Conservation (phyloP, 306 rosid species). For the Herpetospermum pedunculosum region DNA sequence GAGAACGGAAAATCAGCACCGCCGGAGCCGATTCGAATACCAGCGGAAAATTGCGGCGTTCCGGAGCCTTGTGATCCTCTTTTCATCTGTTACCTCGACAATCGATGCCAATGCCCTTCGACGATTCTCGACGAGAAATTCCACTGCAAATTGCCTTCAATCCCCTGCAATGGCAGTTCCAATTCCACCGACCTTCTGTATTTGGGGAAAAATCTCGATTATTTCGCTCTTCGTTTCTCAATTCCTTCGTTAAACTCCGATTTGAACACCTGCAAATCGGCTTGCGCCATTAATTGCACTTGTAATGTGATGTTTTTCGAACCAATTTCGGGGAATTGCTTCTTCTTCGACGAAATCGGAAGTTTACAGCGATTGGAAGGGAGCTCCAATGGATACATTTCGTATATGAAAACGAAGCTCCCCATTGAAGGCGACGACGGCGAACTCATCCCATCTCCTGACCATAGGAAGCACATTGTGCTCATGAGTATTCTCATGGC, state of each 20-base stretch:
- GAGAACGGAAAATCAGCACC: constrained; percentile 10
- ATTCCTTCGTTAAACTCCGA: constrained; percentile 15
- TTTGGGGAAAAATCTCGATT: constrained; percentile 24
- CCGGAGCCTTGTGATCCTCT: constrained; percentile 31
- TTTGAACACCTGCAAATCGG: constrained; percentile 20
- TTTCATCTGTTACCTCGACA: constrained; percentile 14
- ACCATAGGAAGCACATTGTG: constrained; percentile 16
- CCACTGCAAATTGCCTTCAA: constrained; percentile 18
- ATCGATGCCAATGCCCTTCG: constrained; percentile 22
- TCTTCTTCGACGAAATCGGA: constrained; percentile 23
- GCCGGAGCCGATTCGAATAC: constrained; percentile 15
- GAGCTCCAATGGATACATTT: constrained; percentile 14
- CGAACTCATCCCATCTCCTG: background rate
- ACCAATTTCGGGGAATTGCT: constrained; percentile 17
- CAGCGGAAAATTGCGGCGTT: constrained; percentile 18
- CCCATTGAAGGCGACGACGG: background rate
- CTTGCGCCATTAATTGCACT: constrained; percentile 22
- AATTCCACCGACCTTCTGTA: constrained; percentile 15
- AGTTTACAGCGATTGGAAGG: constrained; percentile 6
- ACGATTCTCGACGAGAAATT: constrained; percentile 7
- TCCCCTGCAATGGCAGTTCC: constrained; percentile 17
- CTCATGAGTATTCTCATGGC: constrained; percentile 17
- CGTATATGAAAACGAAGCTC: constrained; percentile 15
- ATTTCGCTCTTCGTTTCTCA: constrained; percentile 20
- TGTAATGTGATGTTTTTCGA: constrained; percentile 25